phyloP scores from a whole-genome alignment of 129 eudicot species.

The Mikania micrantha region DNA sequence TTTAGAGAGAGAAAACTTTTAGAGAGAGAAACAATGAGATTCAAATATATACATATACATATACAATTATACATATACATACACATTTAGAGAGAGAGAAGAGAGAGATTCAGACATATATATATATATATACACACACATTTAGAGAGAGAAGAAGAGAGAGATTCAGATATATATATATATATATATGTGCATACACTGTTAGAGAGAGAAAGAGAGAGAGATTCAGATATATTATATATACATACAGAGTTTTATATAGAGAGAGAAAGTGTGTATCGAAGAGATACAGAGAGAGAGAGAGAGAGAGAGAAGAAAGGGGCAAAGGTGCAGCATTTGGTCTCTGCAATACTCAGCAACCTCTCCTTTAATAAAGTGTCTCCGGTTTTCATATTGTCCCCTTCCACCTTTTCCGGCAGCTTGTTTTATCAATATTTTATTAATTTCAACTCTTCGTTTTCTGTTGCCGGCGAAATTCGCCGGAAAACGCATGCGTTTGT shows the following conservation, averaged over 20 bases:
- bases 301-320: constrained; percentile 18
- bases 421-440: not conserved
- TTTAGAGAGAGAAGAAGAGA: constrained; percentile 20
- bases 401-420: constrained; percentile 30
- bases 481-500: constrained; percentile 5
- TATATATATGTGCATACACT: not conserved
- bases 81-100: constrained; percentile 29
- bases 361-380: constrained; percentile 36
- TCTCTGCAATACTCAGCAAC: constrained; percentile 37
- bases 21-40: constrained; percentile 26
- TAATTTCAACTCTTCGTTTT: not conserved
- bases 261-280: constrained; percentile 19
- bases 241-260: not conserved
- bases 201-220: constrained; percentile 22
- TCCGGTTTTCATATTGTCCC: constrained; percentile 41
- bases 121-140: too few species aligned
- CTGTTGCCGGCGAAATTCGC: constrained; percentile 22
- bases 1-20: constrained; percentile 19
- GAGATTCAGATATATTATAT: constrained; percentile 2
- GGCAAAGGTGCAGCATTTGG: constrained; percentile 52
- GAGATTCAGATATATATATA: constrained; percentile 14
- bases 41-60: not conserved
- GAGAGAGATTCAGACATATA: too few species aligned
- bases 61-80: not conserved
- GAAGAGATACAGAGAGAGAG: not conserved